Evolutionary conservation across 2,329 filamentous ascomycete species (phyloP).

Genomic region (Zymoseptoria pseudotritici): DNA sequence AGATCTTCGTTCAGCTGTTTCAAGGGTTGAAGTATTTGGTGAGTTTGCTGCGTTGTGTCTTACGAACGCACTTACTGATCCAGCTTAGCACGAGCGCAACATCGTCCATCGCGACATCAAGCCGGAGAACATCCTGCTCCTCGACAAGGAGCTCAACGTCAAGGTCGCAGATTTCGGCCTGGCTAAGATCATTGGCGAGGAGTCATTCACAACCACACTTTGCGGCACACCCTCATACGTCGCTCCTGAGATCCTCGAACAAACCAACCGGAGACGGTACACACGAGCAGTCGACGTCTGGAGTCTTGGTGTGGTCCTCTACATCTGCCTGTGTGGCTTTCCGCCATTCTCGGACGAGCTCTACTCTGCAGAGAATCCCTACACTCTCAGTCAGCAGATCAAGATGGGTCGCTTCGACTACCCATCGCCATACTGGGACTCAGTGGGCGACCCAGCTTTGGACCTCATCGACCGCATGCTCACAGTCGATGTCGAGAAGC

Average conservation of each 20-base stretch:
- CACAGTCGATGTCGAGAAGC: constrained; percentile 72
- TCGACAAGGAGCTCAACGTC: constrained; percentile 74
- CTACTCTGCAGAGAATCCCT: constrained; percentile 68
- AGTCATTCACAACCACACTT: constrained; percentile 93
- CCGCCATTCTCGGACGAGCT: constrained; percentile 96
- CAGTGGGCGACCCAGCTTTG: constrained; percentile 75
- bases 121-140: constrained; percentile 87
- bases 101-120: constrained; percentile 98
- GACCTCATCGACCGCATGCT: constrained; percentile 95
- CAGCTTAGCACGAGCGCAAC: constrained; percentile 82
- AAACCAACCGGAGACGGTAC: constrained; percentile 74
- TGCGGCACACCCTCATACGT: constrained; percentile 88
- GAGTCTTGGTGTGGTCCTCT: constrained; percentile 95
- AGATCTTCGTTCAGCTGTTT: constrained; percentile 84
- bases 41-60: constrained; percentile 33
- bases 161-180: constrained; percentile 96
- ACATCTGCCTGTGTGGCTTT: constrained; percentile 94
- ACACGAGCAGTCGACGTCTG: constrained; percentile 93
- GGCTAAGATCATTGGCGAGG: constrained; percentile 96
- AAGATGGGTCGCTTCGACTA: constrained; percentile 85
- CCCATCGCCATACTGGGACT: constrained; percentile 92
- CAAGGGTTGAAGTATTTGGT: constrained; percentile 93
- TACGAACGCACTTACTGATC: constrained; percentile 6
- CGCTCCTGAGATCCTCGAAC: constrained; percentile 87
- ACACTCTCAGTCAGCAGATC: constrained; percentile 81